Evolutionary conservation across 2,329 filamentous ascomycete species (phyloP).

Genomic region (Diaporthe vexans): DNA sequence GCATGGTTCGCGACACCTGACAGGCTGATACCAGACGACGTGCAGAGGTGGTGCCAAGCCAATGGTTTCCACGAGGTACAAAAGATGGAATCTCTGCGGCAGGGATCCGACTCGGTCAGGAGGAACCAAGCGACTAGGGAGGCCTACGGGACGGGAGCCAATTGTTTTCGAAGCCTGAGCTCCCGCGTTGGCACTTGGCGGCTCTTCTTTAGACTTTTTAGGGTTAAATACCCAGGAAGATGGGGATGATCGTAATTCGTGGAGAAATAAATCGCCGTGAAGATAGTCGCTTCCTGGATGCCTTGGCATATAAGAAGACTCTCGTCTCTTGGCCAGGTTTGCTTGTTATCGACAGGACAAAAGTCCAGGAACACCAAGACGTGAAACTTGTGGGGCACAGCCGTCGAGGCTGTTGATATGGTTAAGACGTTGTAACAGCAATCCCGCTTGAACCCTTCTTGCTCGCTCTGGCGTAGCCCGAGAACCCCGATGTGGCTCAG

Average conservation of each 20-base stretch:
- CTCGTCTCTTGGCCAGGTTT: background rate
- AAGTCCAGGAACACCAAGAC: background rate
- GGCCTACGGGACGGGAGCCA: conserved; percentile 16
- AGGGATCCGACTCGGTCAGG: conserved; percentile 19
- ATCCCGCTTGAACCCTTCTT: conserved; percentile 1
- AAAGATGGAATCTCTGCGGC: background rate
- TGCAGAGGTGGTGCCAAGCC: conserved; percentile 19
- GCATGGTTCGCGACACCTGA: conserved; percentile 41
- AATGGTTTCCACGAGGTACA: conserved; percentile 16
- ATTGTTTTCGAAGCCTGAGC: conserved; percentile 13
- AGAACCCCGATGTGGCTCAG: background rate
- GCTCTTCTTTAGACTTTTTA: conserved; percentile 20
- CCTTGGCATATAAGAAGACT: conserved; percentile 29
- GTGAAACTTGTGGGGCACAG: background rate
- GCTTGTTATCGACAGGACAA: background rate
- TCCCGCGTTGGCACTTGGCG: conserved; percentile 25
- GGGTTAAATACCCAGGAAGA: conserved; percentile 22
- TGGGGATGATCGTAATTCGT: conserved; percentile 1
- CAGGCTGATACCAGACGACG: background rate
- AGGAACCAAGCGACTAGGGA: conserved; percentile 23
- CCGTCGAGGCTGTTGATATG: conserved; percentile 1
- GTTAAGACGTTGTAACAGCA: conserved; percentile 6
- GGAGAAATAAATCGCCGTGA: conserved; percentile 15
- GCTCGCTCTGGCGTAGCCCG: conserved; percentile 17
- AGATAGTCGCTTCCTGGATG: background rate